These are phyloP conservation scores for Poterioochromonas sp. DNA, from an alignment of 352 stramenopile species.

Conservation along the genomic window DNA sequence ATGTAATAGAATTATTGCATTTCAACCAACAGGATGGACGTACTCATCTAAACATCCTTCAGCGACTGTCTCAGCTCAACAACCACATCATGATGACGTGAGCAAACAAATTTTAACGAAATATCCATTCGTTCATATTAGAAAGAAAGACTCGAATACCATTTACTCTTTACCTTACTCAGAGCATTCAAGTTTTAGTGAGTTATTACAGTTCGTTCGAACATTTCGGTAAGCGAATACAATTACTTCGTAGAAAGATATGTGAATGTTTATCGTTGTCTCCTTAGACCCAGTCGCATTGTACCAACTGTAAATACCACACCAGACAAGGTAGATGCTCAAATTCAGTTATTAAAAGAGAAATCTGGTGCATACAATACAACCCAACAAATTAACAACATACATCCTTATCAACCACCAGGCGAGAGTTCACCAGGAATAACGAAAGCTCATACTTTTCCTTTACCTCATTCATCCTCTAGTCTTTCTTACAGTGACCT, in stretches of 20 bases:
- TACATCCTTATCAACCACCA: no score
- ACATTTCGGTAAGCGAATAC: slow-evolving; percentile 39
- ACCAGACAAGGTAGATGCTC: background rate
- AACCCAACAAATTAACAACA: no score
- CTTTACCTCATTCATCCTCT: no score
- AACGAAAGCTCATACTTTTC: no score
- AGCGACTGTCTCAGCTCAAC: slow-evolving; percentile 47
- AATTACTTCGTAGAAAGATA: background rate
- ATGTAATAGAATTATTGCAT: slow-evolving; percentile 75
- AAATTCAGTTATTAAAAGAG: background rate
- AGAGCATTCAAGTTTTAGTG: slow-evolving; percentile 88
- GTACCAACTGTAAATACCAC: slow-evolving; percentile 7
- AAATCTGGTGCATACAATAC: background rate
- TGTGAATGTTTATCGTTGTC: background rate
- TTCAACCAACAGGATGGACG: slow-evolving; percentile 86
- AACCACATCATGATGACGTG: slow-evolving; percentile 40
- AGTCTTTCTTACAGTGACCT: no score
- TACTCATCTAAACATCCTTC: slow-evolving; percentile 44
- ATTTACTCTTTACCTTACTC: slow-evolving; percentile 90
- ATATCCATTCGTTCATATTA: slow-evolving; percentile 41
- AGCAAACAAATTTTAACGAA: slow-evolving; percentile 35
- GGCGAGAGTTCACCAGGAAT: no score
- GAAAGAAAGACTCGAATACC: slow-evolving; percentile 43
- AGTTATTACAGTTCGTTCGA: slow-evolving; percentile 81
- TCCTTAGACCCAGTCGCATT: background rate